These are phyloP conservation scores for Pseudevernia furfuracea DNA, from an alignment of 495 filamentous ascomycete genomes.

Conservation along the genomic window DNA sequence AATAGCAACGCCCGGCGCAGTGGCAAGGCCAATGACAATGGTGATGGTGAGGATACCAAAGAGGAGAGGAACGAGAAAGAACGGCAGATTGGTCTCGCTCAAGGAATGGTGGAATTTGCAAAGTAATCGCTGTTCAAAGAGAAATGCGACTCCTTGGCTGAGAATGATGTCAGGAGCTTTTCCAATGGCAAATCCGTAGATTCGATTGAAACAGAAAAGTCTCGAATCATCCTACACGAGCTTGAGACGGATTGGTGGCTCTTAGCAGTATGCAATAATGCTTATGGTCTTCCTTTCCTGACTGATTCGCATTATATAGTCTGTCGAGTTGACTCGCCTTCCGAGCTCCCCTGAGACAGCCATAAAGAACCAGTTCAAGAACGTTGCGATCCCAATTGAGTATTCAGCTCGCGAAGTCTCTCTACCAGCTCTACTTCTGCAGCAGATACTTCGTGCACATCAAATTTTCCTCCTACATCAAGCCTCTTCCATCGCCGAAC, in stretches of 20 bases:
- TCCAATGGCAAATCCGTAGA: conserved; percentile 67
- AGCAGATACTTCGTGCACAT: conserved; percentile 77
- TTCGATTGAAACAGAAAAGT: conserved; percentile 83
- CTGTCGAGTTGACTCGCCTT: conserved; percentile 63
- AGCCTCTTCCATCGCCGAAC: conserved; percentile 54
- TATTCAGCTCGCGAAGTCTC: conserved; percentile 86
- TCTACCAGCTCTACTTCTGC: conserved; percentile 66
- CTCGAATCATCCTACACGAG: conserved; percentile 74
- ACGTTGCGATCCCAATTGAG: conserved; percentile 42
- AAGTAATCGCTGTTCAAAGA: conserved; percentile 40
- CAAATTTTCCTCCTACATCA: conserved; percentile 83
- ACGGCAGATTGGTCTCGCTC: conserved; percentile 91
- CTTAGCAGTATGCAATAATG: conserved; percentile 55
- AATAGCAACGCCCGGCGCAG: conserved; percentile 27
- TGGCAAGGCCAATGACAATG: conserved; percentile 30
- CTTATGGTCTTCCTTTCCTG: not conserved
- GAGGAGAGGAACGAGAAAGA: conserved; percentile 73
- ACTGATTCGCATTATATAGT: conserved; percentile 40
- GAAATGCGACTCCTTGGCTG: conserved; percentile 7
- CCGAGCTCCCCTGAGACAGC: conserved; percentile 27
- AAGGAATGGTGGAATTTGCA: conserved; percentile 93
- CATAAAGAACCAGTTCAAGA: conserved; percentile 23
- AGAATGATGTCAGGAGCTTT: conserved; percentile 54
- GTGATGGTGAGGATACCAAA: conserved; percentile 37
- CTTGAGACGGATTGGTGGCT: conserved; percentile 92